Conservation (phyloP, 2,329 filamentous ascomycete genomes). For the Chalara sp. region DNA sequence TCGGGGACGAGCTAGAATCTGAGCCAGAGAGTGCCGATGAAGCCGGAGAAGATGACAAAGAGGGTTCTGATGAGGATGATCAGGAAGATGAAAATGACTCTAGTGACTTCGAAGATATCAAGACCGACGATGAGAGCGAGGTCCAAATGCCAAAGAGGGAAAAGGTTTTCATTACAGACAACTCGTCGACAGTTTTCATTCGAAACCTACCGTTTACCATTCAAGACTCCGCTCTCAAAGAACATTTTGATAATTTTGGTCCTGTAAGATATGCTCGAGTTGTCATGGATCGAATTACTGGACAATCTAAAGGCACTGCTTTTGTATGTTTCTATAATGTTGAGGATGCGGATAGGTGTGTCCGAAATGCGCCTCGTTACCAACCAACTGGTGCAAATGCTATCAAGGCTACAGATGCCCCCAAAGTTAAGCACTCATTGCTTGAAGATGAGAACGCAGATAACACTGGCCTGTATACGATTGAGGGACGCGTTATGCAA, state of each 20-base stretch:
- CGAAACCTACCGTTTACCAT: conserved; percentile 89
- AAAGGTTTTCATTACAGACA: conserved; percentile 44
- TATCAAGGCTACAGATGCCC: conserved; percentile 24
- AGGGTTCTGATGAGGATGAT: conserved; percentile 20
- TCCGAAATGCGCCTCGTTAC: conserved; percentile 64
- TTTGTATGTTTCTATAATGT: conserved; percentile 88
- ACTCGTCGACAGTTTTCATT: conserved; percentile 78
- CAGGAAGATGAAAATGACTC: conserved; percentile 31
- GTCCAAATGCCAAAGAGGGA: conserved; percentile 32
- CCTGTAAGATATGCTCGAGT: conserved; percentile 84
- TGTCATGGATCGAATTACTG: conserved; percentile 79
- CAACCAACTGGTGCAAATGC: conserved; percentile 33
- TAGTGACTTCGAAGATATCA: conserved; percentile 32
- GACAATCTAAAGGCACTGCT: conserved; percentile 82
- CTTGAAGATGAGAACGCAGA: conserved; percentile 83
- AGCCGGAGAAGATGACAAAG: conserved; percentile 28
- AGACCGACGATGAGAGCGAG: conserved; percentile 32
- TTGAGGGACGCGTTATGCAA: conserved; percentile 83
- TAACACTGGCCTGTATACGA: conserved; percentile 75
- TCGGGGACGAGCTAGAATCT: conserved; percentile 29
- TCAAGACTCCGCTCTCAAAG: conserved; percentile 73
- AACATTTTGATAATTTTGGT: conserved; percentile 85
- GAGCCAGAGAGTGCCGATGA: conserved; percentile 30
- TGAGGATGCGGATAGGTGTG: conserved; percentile 69
- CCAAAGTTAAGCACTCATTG: conserved; percentile 67